These are phyloP conservation scores for Talaromyces proteolyticus DNA, from an alignment of 495 filamentous ascomycete species.

Conservation along the genomic window DNA sequence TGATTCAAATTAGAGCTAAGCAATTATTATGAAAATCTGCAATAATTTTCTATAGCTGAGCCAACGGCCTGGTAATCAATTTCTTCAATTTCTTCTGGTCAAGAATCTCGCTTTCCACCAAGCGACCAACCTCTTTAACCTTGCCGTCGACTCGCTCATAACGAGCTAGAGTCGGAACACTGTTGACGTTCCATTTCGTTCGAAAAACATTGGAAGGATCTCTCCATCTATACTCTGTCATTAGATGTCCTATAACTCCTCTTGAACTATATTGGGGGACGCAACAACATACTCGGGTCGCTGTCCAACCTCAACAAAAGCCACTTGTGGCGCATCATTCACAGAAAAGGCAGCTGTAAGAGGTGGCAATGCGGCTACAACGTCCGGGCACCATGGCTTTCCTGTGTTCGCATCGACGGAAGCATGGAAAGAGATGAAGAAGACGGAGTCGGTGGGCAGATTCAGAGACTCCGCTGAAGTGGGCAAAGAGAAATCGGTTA, in stretches of 20 bases:
- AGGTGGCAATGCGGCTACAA: slow-evolving; percentile 20
- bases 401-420: slow-evolving; percentile 18
- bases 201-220: slow-evolving; percentile 22
- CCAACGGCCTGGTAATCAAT: too few relatives aligned
- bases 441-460: slow-evolving; percentile 12
- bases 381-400: slow-evolving; percentile 27
- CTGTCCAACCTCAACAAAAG: slow-evolving; percentile 21
- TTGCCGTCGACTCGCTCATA: slow-evolving; percentile 20
- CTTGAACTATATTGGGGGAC: too few relatives aligned
- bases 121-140: slow-evolving; percentile 17
- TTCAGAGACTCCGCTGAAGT: slow-evolving; percentile 12
- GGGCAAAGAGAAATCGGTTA: slow-evolving; percentile 18
- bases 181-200: slow-evolving; percentile 17
- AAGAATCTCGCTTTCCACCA: slow-evolving; percentile 24
- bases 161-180: slow-evolving; percentile 21
- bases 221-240: slow-evolving; percentile 17
- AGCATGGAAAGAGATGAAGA: slow-evolving; percentile 24
- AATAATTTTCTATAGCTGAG: too few relatives aligned
- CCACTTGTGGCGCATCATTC: slow-evolving; percentile 14
- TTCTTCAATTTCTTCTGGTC: slow-evolving; percentile 14
- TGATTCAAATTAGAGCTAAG: too few relatives aligned
- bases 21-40: too few relatives aligned
- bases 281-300: slow-evolving; percentile 21
- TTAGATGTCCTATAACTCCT: background rate
- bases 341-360: slow-evolving; percentile 17